A percentile compares a stretch with the other conserved stretches of the same genome.
Conservation (phyloP, 2,329 filamentous ascomycete genomes). For the Aureobasidium sp. region DNA sequence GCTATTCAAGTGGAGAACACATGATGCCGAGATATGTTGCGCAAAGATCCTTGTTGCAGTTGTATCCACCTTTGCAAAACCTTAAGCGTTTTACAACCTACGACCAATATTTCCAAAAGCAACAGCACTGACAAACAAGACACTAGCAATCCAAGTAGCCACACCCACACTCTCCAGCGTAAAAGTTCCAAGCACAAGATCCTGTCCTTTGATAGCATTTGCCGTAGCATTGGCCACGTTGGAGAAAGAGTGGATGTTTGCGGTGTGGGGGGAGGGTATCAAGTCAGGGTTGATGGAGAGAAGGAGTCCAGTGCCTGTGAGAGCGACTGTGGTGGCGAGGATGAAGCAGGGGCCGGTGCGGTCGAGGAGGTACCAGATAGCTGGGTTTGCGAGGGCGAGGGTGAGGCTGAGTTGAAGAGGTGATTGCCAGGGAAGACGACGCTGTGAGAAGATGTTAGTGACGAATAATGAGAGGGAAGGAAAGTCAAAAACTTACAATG, state of each 20-base stretch:
- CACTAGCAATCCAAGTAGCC: constrained; percentile 83
- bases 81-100: constrained; percentile 41
- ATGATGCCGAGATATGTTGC: too few species aligned
- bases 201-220: constrained; percentile 12
- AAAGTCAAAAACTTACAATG: constrained; percentile 56
- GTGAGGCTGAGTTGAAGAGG: constrained; percentile 88
- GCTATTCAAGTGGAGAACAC: too few species aligned
- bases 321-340: constrained; percentile 63
- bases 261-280: constrained; percentile 57
- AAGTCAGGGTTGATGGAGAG: constrained; percentile 69
- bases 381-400: constrained; percentile 82
- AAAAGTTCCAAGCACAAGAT: constrained; percentile 39
- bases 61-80: background rate
- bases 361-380: constrained; percentile 94
- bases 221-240: constrained; percentile 16
- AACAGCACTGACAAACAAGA: constrained; percentile 87
- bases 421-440: constrained; percentile 86
- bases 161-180: constrained; percentile 59
- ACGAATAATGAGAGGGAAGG: background rate
- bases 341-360: constrained; percentile 78
- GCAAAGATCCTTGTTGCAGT: too few species aligned
- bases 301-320: constrained; percentile 64
- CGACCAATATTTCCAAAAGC: constrained; percentile 96
- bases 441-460: constrained; percentile 40
- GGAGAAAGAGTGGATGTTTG: constrained; percentile 18